Conservation (phyloP, 208 protist genomes). For the Herpetomonas tarakana region DNA sequence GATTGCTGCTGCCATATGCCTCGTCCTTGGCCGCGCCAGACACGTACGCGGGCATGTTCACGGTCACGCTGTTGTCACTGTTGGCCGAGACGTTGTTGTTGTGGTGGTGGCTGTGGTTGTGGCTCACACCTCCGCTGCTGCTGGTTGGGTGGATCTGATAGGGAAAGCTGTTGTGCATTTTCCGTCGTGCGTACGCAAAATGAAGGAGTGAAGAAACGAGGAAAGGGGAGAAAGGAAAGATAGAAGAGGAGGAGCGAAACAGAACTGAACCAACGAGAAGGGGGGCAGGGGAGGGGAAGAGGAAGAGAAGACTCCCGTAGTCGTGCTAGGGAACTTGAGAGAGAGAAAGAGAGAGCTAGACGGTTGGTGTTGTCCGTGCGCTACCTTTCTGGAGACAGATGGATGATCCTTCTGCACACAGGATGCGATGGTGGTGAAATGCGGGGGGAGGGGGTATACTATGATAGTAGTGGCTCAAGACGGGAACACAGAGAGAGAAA, state of each 20-base stretch:
- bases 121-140: conserved; percentile 2
- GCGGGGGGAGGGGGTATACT: too few species aligned
- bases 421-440: too few species aligned
- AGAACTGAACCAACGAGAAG: conserved; percentile 1
- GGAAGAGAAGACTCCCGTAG: conserved; percentile 11
- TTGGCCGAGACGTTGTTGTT: conserved; percentile 4
- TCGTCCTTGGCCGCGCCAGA: neutral
- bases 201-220: neutral
- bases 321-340: neutral
- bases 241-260: neutral
- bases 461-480: too few species aligned
- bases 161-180: conserved; percentile 3
- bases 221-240: neutral
- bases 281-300: conserved; percentile 11
- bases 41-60: neutral
- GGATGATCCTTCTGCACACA: too few species aligned
- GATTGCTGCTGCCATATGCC: neutral
- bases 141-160: neutral
- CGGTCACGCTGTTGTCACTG: conserved; percentile 1
- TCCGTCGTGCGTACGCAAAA: too few species aligned
- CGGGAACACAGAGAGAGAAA: too few species aligned
- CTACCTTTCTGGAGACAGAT: too few species aligned
- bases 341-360: neutral
- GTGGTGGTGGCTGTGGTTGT: conserved; percentile 10
- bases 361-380: too few species aligned